Conservation (phyloP, 768 basidiomycete genomes). For the Dioszegia crocea region DNA sequence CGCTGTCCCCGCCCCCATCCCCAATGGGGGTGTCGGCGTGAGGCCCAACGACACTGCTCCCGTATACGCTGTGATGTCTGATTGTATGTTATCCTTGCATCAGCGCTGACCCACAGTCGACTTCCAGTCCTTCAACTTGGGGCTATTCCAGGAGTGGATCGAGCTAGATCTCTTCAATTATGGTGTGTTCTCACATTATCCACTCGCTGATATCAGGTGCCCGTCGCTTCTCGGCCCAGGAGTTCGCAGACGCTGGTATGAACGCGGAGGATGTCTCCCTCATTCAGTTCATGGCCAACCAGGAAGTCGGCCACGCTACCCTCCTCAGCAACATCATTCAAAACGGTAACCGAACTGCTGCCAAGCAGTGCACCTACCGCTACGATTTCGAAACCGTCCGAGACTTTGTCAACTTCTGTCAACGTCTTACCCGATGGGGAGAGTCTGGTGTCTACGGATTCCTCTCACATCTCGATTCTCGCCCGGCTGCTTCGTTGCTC, state of each 20-base stretch:
- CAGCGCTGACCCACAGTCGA: constrained; percentile 51
- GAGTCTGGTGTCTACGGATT: constrained; percentile 64
- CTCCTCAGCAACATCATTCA: constrained; percentile 57
- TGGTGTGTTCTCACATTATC: not conserved
- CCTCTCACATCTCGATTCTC: constrained; percentile 62
- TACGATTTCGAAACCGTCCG: constrained; percentile 58
- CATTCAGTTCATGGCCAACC: constrained; percentile 59
- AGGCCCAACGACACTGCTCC: constrained; percentile 47
- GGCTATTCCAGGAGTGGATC: constrained; percentile 63
- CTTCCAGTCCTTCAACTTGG: constrained; percentile 58
- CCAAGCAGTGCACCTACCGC: constrained; percentile 57
- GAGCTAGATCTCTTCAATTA: constrained; percentile 51
- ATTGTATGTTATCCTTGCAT: constrained; percentile 28
- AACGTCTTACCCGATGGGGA: constrained; percentile 56
- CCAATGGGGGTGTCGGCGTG: constrained; percentile 42
- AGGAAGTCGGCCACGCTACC: constrained; percentile 61
- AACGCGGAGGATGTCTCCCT: constrained; percentile 57
- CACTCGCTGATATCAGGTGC: constrained; percentile 49
- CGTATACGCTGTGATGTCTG: constrained; percentile 37
- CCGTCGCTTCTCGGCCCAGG: constrained; percentile 56
- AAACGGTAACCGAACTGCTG: constrained; percentile 46
- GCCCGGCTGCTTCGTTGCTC: constrained; percentile 57
- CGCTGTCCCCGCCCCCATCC: constrained; percentile 41
- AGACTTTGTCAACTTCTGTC: constrained; percentile 62
- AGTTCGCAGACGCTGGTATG: constrained; percentile 60